Conservation (phyloP, 2,329 filamentous ascomycete genomes). For the Aspergillus fructus region DNA sequence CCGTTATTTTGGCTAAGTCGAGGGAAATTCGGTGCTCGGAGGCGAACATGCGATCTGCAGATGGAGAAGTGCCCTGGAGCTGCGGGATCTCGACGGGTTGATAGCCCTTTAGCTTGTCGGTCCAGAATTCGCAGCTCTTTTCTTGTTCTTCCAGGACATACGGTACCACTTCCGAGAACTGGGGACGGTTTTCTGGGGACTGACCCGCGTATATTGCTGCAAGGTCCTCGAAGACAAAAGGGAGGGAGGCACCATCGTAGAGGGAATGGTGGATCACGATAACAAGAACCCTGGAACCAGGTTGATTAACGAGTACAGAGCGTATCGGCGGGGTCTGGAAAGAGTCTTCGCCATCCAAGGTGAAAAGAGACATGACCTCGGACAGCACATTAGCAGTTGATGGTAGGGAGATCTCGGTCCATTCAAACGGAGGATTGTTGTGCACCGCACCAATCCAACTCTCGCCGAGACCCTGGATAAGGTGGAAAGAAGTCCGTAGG, state of each 20-base stretch:
- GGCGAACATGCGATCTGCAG: constrained; percentile 18
- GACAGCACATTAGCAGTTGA: constrained; percentile 15
- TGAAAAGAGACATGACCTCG: constrained; percentile 13
- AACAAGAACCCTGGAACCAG: constrained; percentile 41
- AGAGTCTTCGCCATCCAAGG: constrained; percentile 18
- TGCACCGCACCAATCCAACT: constrained; percentile 32
- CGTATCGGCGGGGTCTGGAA: constrained; percentile 34
- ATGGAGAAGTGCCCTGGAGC: constrained; percentile 9
- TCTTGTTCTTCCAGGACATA: constrained; percentile 48
- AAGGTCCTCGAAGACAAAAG: constrained; percentile 70
- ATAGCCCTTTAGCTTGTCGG: constrained; percentile 22
- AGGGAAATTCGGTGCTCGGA: constrained; percentile 20
- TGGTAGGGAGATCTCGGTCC: constrained; percentile 20
- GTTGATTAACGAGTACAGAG: constrained; percentile 30
- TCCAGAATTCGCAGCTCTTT: constrained; percentile 40
- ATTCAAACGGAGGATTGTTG: constrained; percentile 17
- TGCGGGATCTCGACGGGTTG: constrained; percentile 21
- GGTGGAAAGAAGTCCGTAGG: constrained; percentile 59
- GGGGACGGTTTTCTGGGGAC: constrained; percentile 13
- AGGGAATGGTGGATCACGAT: constrained; percentile 78
- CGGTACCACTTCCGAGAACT: constrained; percentile 53
- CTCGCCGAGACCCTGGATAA: constrained; percentile 19
- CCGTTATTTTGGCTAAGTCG: constrained; percentile 15
- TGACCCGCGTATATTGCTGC: constrained; percentile 58
- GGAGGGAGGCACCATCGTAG: constrained; percentile 81